Conservation (phyloP, 345 rosid genomes). For the Eucalyptus microcorys region DNA sequence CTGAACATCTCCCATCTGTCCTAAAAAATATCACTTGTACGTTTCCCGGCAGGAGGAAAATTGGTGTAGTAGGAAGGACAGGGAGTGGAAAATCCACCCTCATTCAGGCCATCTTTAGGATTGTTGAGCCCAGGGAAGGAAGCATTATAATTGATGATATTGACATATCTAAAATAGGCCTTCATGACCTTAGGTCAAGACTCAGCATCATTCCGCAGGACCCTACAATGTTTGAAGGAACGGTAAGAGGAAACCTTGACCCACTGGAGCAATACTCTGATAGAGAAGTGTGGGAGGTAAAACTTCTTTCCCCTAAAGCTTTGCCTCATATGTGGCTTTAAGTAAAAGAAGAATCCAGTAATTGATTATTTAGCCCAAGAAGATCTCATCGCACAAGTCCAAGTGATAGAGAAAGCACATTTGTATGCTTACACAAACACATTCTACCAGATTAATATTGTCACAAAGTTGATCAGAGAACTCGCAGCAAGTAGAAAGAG, state of each 20-base stretch:
- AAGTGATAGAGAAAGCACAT: background rate
- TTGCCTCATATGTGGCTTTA: background rate
- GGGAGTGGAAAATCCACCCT: constrained; percentile 96
- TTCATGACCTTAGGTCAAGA: constrained; percentile 76
- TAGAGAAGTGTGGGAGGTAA: constrained; percentile 70
- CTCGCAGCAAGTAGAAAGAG: no score
- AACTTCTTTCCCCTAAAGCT: background rate
- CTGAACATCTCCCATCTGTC: constrained; percentile 86
- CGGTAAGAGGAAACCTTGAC: constrained; percentile 83
- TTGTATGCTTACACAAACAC: background rate
- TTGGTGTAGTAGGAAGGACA: constrained; percentile 95
- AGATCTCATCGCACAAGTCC: background rate
- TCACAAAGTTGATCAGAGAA: no score
- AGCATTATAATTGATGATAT: constrained; percentile 66
- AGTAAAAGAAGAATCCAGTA: background rate
- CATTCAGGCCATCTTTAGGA: constrained; percentile 83
- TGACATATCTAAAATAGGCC: constrained; percentile 77
- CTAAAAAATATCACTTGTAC: constrained; percentile 66
- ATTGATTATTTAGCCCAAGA: background rate
- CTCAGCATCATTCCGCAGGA: constrained; percentile 96
- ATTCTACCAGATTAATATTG: background rate
- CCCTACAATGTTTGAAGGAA: constrained; percentile 90
- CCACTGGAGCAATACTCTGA: constrained; percentile 63
- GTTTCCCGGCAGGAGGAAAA: constrained; percentile 72
- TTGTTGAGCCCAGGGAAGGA: constrained; percentile 78